phyloP scores from a whole-genome alignment of 164 flowering plant species.

The Chloranthus sessilifolius region DNA sequence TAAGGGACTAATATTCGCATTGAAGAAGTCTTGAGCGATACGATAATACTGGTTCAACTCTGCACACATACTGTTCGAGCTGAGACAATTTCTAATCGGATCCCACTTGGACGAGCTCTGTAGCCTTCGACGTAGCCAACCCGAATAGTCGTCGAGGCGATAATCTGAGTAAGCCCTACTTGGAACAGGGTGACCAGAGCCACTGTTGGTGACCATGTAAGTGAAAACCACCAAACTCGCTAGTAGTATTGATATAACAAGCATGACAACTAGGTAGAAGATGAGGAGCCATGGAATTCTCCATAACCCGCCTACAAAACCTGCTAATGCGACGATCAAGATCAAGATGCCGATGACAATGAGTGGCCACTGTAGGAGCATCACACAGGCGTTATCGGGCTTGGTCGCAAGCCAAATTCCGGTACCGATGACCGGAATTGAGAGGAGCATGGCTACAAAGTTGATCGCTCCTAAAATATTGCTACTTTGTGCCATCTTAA shows the following conservation, averaged over 20 bases:
- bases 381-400: slow-evolving; percentile 75
- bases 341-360: slow-evolving; percentile 70
- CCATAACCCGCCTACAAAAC: slow-evolving; percentile 83
- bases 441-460: slow-evolving; percentile 73
- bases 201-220: slow-evolving; percentile 67
- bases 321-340: slow-evolving; percentile 58
- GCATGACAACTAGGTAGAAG: slow-evolving; percentile 70
- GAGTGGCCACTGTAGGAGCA: slow-evolving; percentile 88
- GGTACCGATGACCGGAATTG: slow-evolving; percentile 78
- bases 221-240: slow-evolving; percentile 54
- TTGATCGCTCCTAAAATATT: slow-evolving; percentile 82
- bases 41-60: slow-evolving; percentile 67
- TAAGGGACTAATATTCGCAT: slow-evolving; percentile 61
- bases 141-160: slow-evolving; percentile 63
- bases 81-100: slow-evolving; percentile 57
- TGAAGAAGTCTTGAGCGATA: slow-evolving; percentile 80
- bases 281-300: slow-evolving; percentile 60
- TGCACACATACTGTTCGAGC: slow-evolving; percentile 56
- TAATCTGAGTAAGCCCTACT: slow-evolving; percentile 79
- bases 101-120: slow-evolving; percentile 78
- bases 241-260: slow-evolving; percentile 54
- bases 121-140: slow-evolving; percentile 66
- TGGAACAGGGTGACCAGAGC: slow-evolving; percentile 70
- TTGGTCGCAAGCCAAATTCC: slow-evolving; percentile 80
- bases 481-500: slow-evolving; percentile 70